Conservation (phyloP, 805 yeast genomes). For the Spencermartinsiella europaea region DNA sequence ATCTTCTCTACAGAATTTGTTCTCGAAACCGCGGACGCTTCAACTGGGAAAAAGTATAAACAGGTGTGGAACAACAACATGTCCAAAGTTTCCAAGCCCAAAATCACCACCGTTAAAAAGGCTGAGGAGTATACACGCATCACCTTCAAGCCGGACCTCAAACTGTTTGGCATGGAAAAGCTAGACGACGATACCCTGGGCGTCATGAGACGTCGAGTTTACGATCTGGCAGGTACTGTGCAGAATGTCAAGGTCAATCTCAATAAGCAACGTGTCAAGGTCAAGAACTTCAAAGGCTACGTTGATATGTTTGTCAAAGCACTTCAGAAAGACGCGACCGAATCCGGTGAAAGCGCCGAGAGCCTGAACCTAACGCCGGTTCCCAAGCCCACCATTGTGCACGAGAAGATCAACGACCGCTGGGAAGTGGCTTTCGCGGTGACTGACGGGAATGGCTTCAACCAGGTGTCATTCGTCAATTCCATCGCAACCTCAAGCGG, state of each 20-base stretch:
- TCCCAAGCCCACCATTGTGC: constrained; percentile 59
- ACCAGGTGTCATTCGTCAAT: constrained; percentile 94
- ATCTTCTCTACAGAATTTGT: constrained; percentile 85
- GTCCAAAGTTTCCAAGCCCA: constrained; percentile 71
- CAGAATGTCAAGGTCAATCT: constrained; percentile 72
- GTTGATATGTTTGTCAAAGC: constrained; percentile 87
- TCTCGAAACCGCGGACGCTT: constrained; percentile 82
- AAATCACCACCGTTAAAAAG: constrained; percentile 51
- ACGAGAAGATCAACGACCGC: constrained; percentile 74
- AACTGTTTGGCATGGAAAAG: constrained; percentile 76
- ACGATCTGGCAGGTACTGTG: constrained; percentile 92
- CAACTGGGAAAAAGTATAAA: constrained; percentile 53
- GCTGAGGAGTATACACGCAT: constrained; percentile 76
- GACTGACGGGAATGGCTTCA: constrained; percentile 73
- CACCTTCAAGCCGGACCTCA: constrained; percentile 81
- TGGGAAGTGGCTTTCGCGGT: constrained; percentile 97
- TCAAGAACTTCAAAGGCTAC: constrained; percentile 76
- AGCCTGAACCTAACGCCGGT: constrained; percentile 25
- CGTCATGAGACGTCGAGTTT: constrained; percentile 87
- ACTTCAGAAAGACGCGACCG: constrained; percentile 44
- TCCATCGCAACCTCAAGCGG: constrained; percentile 97
- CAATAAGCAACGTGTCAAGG: constrained; percentile 65
- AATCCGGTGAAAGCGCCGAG: constrained; percentile 30
- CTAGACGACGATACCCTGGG: constrained; percentile 80
- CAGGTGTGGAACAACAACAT: constrained; percentile 89